Evolutionary conservation across 805 yeast species (phyloP).

Genomic region (Dipodascus albidus): DNA sequence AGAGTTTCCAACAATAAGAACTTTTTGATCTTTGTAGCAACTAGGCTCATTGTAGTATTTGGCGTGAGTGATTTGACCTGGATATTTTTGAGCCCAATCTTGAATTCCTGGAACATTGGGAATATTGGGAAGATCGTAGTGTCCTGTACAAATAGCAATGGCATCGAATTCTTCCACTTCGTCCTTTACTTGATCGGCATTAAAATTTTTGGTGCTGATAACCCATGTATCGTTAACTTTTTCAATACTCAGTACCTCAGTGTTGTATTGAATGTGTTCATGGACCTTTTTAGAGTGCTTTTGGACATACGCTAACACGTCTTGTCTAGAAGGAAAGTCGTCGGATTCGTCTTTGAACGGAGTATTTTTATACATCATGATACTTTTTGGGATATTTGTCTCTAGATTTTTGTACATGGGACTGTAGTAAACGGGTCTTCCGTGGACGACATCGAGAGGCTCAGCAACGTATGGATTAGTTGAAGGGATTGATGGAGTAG

Average conservation of each 20-base stretch:
- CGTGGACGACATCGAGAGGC: slow-evolving; percentile 29
- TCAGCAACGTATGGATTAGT: slow-evolving; percentile 12
- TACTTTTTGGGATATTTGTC: slow-evolving; percentile 51
- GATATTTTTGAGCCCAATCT: slow-evolving; percentile 34
- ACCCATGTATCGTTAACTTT: slow-evolving; percentile 32
- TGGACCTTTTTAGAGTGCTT: slow-evolving; percentile 39
- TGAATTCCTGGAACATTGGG: slow-evolving; percentile 46
- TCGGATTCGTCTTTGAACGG: slow-evolving; percentile 32
- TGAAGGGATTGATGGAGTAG: slow-evolving; percentile 24
- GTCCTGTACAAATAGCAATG: slow-evolving; percentile 54
- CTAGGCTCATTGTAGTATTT: slow-evolving; percentile 40
- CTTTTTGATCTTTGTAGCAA: slow-evolving; percentile 33
- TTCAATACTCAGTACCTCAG: slow-evolving; percentile 36
- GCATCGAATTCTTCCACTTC: slow-evolving; percentile 36
- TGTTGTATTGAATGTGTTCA: slow-evolving; percentile 32
- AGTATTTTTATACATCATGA: slow-evolving; percentile 54
- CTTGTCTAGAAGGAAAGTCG: slow-evolving; percentile 46
- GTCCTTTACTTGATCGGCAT: not conserved
- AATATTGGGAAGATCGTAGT: slow-evolving; percentile 46
- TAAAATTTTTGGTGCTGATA: slow-evolving; percentile 25
- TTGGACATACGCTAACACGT: slow-evolving; percentile 50
- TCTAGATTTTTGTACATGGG: slow-evolving; percentile 58
- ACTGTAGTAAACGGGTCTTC: slow-evolving; percentile 12
- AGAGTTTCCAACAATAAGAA: slow-evolving; percentile 63
- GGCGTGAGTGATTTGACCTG: slow-evolving; percentile 44